Conservation (phyloP, 2,329 filamentous ascomycete genomes). For the Colletotrichum zoysiae region DNA sequence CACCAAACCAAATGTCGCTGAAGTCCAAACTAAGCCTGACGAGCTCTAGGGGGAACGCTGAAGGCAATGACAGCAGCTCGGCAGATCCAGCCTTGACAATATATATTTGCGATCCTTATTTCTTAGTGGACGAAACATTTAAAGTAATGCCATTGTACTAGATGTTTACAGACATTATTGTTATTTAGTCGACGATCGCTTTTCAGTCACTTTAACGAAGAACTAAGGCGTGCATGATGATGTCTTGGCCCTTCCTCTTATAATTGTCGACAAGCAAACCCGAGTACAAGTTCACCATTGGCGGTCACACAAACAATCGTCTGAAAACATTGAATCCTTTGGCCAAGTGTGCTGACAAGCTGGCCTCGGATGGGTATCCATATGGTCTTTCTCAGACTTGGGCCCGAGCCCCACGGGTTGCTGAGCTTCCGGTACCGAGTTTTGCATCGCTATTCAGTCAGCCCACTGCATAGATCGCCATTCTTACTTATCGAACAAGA, state of each 20-base stretch:
- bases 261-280: not conserved
- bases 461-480: conserved; percentile 31
- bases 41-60: conserved; percentile 29
- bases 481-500: conserved; percentile 19
- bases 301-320: not conserved
- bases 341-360: conserved; percentile 4
- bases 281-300: not conserved
- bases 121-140: conserved; percentile 24
- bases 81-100: conserved; percentile 3
- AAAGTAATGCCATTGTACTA: conserved; percentile 4
- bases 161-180: conserved; percentile 10
- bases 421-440: conserved; percentile 30
- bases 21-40: conserved; percentile 8
- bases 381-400: conserved; percentile 7
- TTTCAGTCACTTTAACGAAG: not conserved
- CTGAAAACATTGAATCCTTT: not conserved
- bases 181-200: conserved; percentile 17
- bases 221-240: not conserved
- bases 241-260: not conserved
- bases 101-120: conserved; percentile 13
- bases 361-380: conserved; percentile 7
- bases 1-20: conserved; percentile 48
- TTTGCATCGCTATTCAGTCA: conserved; percentile 28
- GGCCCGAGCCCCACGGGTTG: conserved; percentile 32
- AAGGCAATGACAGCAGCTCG: conserved; percentile 9